Evolutionary conservation across 169 alveolate genomes (phyloP).

Genomic region (Sarcocystis neurona): DNA sequence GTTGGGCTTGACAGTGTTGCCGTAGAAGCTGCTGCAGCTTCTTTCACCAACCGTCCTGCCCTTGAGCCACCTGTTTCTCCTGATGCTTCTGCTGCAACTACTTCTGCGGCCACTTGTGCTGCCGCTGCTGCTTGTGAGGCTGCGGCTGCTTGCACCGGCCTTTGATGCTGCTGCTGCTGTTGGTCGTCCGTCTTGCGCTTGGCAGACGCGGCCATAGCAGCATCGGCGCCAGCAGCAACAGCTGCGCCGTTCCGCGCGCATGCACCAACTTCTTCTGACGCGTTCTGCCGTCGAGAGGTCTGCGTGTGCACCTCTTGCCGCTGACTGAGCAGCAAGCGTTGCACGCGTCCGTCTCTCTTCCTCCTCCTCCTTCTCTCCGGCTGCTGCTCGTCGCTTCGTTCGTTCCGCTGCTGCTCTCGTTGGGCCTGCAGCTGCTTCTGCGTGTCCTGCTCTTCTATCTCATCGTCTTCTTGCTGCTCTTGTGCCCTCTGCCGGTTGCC

Average conservation of each 20-base stretch:
- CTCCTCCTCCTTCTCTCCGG: neutral
- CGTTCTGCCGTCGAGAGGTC: neutral
- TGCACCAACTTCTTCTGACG: neutral
- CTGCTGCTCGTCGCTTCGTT: neutral
- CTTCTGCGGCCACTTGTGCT: too few species aligned
- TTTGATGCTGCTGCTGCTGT: neutral
- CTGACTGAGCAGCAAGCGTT: neutral
- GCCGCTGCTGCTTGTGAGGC: too few species aligned
- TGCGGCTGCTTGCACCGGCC: neutral
- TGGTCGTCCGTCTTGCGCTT: neutral
- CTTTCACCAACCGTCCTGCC: too few species aligned
- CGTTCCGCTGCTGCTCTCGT: neutral
- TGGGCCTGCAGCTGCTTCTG: neutral
- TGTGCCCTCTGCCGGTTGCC: neutral
- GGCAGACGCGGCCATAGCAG: neutral
- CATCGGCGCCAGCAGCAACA: too few species aligned
- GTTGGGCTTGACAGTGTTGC: too few species aligned
- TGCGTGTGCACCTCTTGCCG: neutral
- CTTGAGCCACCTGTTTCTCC: too few species aligned
- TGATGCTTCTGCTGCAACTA: too few species aligned
- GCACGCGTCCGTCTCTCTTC: neutral
- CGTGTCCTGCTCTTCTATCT: neutral
- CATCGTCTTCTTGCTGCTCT: neutral
- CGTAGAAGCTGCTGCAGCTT: too few species aligned
- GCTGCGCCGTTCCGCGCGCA: neutral